A percentile compares a stretch with the other conserved stretches of the same genome.
Evolutionary conservation across 2,329 filamentous ascomycete species (phyloP).

Genomic region (Hypomyces perniciosus): DNA sequence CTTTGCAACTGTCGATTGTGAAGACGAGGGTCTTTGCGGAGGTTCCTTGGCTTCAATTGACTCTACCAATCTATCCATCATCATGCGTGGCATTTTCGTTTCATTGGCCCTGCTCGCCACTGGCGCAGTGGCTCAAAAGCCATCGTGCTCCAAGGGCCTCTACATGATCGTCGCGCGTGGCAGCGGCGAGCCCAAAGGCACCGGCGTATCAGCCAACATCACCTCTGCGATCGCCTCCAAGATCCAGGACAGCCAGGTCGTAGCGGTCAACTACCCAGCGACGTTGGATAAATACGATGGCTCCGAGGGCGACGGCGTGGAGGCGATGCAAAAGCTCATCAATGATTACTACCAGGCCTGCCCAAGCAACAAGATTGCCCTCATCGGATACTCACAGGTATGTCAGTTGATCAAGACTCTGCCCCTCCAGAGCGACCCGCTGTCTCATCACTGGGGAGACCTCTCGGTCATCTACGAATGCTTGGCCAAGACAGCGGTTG

Average conservation of each 20-base stretch:
- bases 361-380: constrained; percentile 34
- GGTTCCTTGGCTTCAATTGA: background rate
- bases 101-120: constrained; percentile 11
- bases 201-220: constrained; percentile 28
- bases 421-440: too few relatives aligned
- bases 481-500: too few relatives aligned
- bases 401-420: background rate
- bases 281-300: constrained; percentile 25
- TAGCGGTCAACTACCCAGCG: constrained; percentile 35
- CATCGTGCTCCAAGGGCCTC: constrained; percentile 30
- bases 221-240: constrained; percentile 26
- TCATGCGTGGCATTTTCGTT: constrained; percentile 9
- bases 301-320: constrained; percentile 30
- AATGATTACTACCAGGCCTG: constrained; percentile 29
- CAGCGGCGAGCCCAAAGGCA: constrained; percentile 28
- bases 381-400: constrained; percentile 39
- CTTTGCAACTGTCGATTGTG: background rate
- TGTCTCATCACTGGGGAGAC: too few relatives aligned
- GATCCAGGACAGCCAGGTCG: constrained; percentile 30
- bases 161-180: constrained; percentile 37
- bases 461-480: too few relatives aligned
- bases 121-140: constrained; percentile 12
- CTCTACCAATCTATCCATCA: background rate
- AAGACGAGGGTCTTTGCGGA: background rate
- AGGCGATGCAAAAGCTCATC: constrained; percentile 26